Conservation (phyloP, 331 rosid genomes). For the Prunus yedoensis region DNA sequence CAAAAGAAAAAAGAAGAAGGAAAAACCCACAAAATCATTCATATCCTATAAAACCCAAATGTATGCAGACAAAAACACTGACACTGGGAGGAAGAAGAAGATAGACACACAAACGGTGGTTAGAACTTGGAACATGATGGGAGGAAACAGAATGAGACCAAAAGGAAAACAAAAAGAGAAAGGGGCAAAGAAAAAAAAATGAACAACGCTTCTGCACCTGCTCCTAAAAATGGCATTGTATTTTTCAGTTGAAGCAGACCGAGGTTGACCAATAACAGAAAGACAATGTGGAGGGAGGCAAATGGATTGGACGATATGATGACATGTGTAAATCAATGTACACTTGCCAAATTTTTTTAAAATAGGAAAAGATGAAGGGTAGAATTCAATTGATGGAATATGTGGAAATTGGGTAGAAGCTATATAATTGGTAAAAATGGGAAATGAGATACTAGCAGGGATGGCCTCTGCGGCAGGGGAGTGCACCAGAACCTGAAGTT, state of each 20-base stretch:
- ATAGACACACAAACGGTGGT: conserved; percentile 38
- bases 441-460: conserved; percentile 39
- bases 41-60: conserved; percentile 57
- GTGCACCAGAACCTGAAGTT: conserved; percentile 77
- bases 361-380: conserved; percentile 10
- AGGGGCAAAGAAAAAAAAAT: conserved; percentile 6
- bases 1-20: conserved; percentile 21
- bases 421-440: conserved; percentile 41
- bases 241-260: conserved; percentile 75
- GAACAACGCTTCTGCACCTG: conserved; percentile 93
- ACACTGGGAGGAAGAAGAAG: conserved; percentile 31
- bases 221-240: conserved; percentile 59
- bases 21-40: conserved; percentile 38
- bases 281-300: conserved; percentile 33
- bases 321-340: conserved; percentile 82
- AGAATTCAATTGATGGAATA: conserved; percentile 35
- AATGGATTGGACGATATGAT: conserved; percentile 26
- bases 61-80: conserved; percentile 46
- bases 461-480: conserved; percentile 74
- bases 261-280: conserved; percentile 68
- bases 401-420: conserved; percentile 30
- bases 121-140: conserved; percentile 13
- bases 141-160: neutral
- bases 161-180: conserved; percentile 15
- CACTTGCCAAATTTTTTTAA: conserved; percentile 66